These are phyloP conservation scores for Spathaspora sp. DNA, from an alignment of 805 yeast genomes.

Conservation along the genomic window DNA sequence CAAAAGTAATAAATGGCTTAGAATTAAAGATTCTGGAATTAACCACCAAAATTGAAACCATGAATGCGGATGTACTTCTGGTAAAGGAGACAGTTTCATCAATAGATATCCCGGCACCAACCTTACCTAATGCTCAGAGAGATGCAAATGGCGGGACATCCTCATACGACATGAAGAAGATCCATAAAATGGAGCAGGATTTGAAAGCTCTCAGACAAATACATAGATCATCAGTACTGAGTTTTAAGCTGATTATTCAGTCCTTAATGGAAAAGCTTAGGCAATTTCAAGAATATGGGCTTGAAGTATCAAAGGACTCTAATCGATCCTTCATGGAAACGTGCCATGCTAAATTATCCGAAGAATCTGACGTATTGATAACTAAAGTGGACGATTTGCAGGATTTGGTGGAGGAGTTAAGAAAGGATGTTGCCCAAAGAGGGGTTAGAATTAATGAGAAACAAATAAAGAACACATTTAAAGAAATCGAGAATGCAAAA, in stretches of 20 bases:
- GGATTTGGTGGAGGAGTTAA: slow-evolving; percentile 82
- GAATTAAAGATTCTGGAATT: slow-evolving; percentile 16
- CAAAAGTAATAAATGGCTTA: slow-evolving; percentile 14
- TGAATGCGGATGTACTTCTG: slow-evolving; percentile 12
- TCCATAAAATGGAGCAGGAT: slow-evolving; percentile 49
- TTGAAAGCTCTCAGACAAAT: slow-evolving; percentile 56
- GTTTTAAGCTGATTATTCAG: slow-evolving; percentile 40
- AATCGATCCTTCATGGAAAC: slow-evolving; percentile 65
- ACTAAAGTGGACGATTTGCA: slow-evolving; percentile 87
- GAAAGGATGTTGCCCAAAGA: slow-evolving; percentile 88
- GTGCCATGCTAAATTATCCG: slow-evolving; percentile 69
- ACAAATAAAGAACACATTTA: slow-evolving; percentile 62
- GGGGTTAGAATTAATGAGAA: slow-evolving; percentile 79
- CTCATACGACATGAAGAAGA: not conserved
- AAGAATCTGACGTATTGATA: slow-evolving; percentile 69
- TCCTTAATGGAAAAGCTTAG: slow-evolving; percentile 44
- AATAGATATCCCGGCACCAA: slow-evolving; percentile 17
- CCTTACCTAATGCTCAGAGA: not conserved
- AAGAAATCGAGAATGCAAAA: slow-evolving; percentile 62
- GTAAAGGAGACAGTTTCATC: slow-evolving; percentile 17
- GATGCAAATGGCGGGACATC: slow-evolving; percentile 7
- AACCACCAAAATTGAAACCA: slow-evolving; percentile 14
- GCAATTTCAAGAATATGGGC: slow-evolving; percentile 48
- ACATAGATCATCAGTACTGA: slow-evolving; percentile 41
- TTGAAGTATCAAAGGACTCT: slow-evolving; percentile 33